These are phyloP conservation scores for Dictyostelium capitatum DNA, from an alignment of 78 protist genomes.

Conservation along the genomic window DNA sequence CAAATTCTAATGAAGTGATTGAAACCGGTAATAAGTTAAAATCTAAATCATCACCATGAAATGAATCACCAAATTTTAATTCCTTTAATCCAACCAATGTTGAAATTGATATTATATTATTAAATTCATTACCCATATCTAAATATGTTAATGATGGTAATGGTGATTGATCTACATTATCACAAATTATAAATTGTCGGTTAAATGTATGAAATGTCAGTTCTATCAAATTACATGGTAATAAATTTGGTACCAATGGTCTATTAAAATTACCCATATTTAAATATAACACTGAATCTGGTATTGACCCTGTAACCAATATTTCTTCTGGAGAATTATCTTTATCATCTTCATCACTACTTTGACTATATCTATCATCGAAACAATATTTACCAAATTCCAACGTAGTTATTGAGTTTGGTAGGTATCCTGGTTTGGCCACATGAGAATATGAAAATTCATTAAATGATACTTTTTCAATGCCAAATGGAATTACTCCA, in stretches of 20 bases:
- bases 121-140: not conserved
- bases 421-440: not conserved
- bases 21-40: not conserved
- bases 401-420: not conserved
- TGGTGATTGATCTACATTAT: not conserved
- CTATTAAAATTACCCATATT: constrained; percentile 6
- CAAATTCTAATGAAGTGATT: not conserved
- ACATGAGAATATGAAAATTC: not conserved
- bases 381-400: not conserved
- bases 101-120: not conserved
- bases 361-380: not conserved
- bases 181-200: not conserved
- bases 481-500: not conserved
- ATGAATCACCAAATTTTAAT: not conserved
- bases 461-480: not conserved
- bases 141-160: not conserved
- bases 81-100: not conserved
- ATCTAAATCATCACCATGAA: not conserved
- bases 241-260: not conserved
- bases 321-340: not conserved
- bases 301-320: not conserved
- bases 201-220: not conserved
- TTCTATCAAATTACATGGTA: not conserved
- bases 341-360: not conserved
- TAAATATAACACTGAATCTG: not conserved